Conservation (phyloP, 202 grass and related monocot genomes). For the Hordeum pubiflorum region DNA sequence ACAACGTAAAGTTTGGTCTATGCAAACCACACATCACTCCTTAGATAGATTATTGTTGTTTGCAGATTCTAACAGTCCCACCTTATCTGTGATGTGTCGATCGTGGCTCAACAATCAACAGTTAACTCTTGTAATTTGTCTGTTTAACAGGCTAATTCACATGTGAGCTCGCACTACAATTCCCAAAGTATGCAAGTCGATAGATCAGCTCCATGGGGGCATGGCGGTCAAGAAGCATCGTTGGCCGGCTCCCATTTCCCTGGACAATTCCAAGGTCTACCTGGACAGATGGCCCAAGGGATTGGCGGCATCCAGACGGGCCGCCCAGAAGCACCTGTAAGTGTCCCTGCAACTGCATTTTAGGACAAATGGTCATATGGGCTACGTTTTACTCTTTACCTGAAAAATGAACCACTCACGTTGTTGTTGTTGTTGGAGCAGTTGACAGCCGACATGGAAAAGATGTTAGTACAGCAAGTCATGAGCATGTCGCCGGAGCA, state of each 20-base stretch:
- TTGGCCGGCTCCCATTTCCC: conserved; percentile 41
- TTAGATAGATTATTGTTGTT: conserved; percentile 6
- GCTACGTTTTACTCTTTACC: not conserved
- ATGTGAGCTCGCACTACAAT: conserved; percentile 54
- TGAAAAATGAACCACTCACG: not conserved
- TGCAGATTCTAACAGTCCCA: not conserved
- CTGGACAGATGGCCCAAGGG: conserved; percentile 59
- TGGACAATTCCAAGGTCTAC: conserved; percentile 48
- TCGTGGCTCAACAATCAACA: not conserved
- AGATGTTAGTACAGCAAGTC: conserved; percentile 84
- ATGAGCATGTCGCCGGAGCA: conserved; percentile 77
- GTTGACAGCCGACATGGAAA: conserved; percentile 90
- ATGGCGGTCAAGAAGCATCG: conserved; percentile 36
- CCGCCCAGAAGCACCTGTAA: conserved; percentile 53
- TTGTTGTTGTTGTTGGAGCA: conserved; percentile 31
- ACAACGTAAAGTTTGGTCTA: not conserved
- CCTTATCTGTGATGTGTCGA: not conserved
- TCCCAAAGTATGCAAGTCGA: conserved; percentile 56
- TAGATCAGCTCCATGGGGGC: conserved; percentile 58
- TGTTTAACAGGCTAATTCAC: conserved; percentile 41
- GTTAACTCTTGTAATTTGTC: conserved; percentile 22
- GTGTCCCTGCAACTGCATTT: conserved; percentile 5
- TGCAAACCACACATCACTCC: not conserved
- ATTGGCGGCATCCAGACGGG: conserved; percentile 41
- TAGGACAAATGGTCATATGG: not conserved